Evolutionary conservation across 176 grass and related monocot genomes (phyloP).

Genomic region (Zea luxurians): DNA sequence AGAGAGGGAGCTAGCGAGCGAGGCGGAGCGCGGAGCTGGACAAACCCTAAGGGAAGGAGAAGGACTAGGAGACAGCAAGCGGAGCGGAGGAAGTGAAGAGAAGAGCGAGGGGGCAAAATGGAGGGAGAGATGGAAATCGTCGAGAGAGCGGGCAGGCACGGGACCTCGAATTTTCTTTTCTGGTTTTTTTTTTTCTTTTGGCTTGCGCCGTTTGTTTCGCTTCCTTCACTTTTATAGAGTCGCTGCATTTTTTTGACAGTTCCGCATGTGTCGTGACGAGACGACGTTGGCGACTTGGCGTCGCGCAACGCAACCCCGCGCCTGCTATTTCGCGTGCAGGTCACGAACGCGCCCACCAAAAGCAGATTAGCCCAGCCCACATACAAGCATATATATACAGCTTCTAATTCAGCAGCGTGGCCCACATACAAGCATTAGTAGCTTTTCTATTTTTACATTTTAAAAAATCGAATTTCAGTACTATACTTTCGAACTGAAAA

Average conservation of each 20-base stretch:
- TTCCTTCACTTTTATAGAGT: not conserved
- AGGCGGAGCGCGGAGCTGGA: not conserved
- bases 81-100: no score
- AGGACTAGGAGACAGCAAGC: no score
- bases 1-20: not conserved
- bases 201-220: not conserved
- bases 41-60: slow-evolving; percentile 54
- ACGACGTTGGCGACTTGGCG: not conserved
- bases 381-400: not conserved
- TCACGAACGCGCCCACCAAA: no score
- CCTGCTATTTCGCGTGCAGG: not conserved
- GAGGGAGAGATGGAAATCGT: slow-evolving; percentile 40
- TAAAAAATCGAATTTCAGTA: no score
- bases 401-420: not conserved
- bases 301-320: not conserved
- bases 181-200: not conserved
- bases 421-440: not conserved
- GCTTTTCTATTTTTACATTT: no score
- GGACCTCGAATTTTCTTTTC: not conserved
- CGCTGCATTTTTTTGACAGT: slow-evolving; percentile 24
- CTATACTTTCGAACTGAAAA: no score
- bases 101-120: slow-evolving; percentile 7
- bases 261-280: not conserved
- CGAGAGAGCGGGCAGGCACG: slow-evolving; percentile 51
- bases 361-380: not conserved